Evolutionary conservation across 257 asterid genomes (phyloP), one percentile per base, ranked within the genome.

Genomic region (Oldenlandia corymbosa): DNA sequence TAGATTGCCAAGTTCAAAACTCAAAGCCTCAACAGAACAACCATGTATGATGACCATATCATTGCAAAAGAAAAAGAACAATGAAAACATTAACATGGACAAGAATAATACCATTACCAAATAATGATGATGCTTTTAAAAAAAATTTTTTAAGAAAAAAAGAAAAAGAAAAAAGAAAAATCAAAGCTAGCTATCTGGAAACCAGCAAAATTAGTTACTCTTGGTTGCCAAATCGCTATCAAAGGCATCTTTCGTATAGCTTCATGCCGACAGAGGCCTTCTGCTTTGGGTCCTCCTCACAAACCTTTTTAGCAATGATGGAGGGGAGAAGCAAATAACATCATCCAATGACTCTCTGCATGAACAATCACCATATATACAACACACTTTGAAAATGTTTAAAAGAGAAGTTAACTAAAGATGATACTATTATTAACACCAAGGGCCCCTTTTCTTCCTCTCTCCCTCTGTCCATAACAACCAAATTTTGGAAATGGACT

Each of bases 171-270:
- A n/a, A n/a, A n/a, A n/a, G n/a, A n/a, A n/a, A n/a, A n/a, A n/a
- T 65, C 58, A 52, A 72, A 72, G 54, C 8, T 45, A 72, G 54
- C 68, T 55, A 75, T 56, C 62, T 11, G 54, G 65, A 70, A 68
- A 58, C 71, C 6, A 73, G 62, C 77, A 68, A 69, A 81, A 64
- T 26, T 52, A 72, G 76, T 65, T 66, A 74, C 53, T 73, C 78
- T 64, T 75, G 27, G 79, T 72, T 74, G 83, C 78, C 62, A 76
- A 72, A 77, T 85, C 85, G 43, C 85, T 46, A 74, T 81, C 84
- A 69, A 47, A n/a, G n/a, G 79, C 78, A 74, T 81, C 89, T 73
- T 68, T 72, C 59, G 81, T 66, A 67, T 76, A 58, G 82, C 65
- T 79, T 77, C 78, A 66, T 69, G 79, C 81, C 71, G 85, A 80